Base-by-base conservation (phyloP, 2,329 filamentous ascomycete genomes). In the Esteya vermicola region DNA sequence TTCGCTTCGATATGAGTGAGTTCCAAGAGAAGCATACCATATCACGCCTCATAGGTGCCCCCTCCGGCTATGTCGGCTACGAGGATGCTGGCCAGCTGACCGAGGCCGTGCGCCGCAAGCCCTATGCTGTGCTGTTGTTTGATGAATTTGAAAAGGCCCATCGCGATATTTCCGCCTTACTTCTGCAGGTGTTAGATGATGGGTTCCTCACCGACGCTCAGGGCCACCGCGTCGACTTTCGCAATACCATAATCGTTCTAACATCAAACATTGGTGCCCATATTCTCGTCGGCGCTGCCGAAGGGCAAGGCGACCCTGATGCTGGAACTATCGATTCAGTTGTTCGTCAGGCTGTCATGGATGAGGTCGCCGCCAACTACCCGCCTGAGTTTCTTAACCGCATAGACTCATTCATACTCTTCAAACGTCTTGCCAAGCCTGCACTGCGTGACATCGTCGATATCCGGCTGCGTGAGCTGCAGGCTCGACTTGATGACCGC, bases 111-210 rank as follows among this genome's bases (percentile, higher is more conserved):
- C 76, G 91, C 42, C 75, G 91, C 44, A 96, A 96, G 58, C 91
- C 91, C 0, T 96, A 96, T 50, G 88, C 89, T 0, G 85, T 98
- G 1, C 69, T 98, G 0, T 70, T 98, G 2, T 93, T 98, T 51
- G 91, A 98, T 56, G 91, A 96, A 56, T 96, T 95, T 51, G 91
- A 98, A 56, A 96, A 98, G 57, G 91, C 89, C 0, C 91, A 96
- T 55, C 80, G 85, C 40, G 91, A 98, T 51, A 95, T 96, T 48
- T 93, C 85, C 0, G 81, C 88, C 0, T 67, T 98, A 4, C 71
- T 98, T 4, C 72, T 98, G 4, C 91, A 96, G 58, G 89, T 96
- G 0, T 74, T 98, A 1, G 91, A 96, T 54, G 91, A 96, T 57
- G 91, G 91, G 3, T 95, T 91, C 64, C 71, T 98, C 37, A 96